Conservation (phyloP, 441 rosid species). For the Syzygium malaccense region DNA sequence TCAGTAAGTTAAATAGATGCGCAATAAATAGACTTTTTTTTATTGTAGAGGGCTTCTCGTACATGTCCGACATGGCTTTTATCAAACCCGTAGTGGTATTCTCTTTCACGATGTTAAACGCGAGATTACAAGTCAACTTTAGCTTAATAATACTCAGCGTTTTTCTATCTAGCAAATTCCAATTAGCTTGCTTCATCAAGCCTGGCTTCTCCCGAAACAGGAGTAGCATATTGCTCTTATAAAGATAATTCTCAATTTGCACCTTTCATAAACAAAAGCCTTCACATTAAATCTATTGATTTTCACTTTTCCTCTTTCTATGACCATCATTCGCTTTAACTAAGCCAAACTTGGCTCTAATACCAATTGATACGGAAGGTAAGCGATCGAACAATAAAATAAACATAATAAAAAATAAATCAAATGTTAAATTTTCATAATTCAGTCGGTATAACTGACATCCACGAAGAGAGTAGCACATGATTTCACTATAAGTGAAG, state of each 20-base stretch:
- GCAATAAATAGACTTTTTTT: background rate
- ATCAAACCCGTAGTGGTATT: background rate
- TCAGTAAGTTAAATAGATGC: background rate
- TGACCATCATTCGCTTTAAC: background rate
- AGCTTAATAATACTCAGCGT: background rate
- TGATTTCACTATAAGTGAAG: background rate
- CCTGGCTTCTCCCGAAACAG: background rate
- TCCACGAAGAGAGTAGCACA: rapidly evolving
- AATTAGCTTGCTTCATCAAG: background rate
- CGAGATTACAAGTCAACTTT: background rate
- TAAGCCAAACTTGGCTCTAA: rapidly evolving
- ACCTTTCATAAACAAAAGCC: rapidly evolving
- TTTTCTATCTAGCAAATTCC: background rate
- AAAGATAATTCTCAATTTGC: background rate
- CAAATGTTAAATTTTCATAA: background rate
- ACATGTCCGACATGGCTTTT: background rate
- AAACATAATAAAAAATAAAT: background rate
- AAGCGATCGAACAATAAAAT: background rate
- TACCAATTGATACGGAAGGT: rapidly evolving
- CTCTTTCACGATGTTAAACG: background rate
- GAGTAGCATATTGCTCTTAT: background rate
- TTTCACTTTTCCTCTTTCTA: background rate
- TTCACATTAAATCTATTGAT: background rate
- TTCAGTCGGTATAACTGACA: background rate
- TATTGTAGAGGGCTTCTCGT: background rate